A percentile compares a stretch with the other conserved stretches of the same genome.
Evolutionary conservation across 2,329 filamentous ascomycete species (phyloP).

Genomic region (Aspergillus fumigatus): DNA sequence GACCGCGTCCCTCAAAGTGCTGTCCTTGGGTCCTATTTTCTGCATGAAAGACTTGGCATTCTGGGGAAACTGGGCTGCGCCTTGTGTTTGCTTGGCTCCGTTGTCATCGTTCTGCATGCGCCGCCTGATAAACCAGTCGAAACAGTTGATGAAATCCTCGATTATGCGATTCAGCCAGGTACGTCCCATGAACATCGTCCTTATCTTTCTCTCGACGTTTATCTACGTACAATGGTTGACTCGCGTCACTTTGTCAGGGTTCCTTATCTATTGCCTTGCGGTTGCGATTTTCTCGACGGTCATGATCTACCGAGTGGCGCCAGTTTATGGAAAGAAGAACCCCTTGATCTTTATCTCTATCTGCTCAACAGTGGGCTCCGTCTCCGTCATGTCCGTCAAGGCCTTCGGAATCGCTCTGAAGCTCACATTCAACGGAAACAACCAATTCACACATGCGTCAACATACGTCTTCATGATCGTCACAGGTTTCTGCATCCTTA

Average conservation of each 20-base stretch:
- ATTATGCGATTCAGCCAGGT: constrained; percentile 90
- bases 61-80: constrained; percentile 93
- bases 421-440: constrained; percentile 85
- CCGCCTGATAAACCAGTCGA: constrained; percentile 88
- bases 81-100: constrained; percentile 90
- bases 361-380: constrained; percentile 92
- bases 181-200: constrained; percentile 26
- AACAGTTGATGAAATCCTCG: constrained; percentile 85
- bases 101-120: constrained; percentile 96
- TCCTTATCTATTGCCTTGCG: constrained; percentile 76
- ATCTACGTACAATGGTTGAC: constrained; percentile 1
- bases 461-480: constrained; percentile 98
- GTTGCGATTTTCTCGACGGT: constrained; percentile 80
- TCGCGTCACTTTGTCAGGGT: constrained; percentile 55
- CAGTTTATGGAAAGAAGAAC: constrained; percentile 87
- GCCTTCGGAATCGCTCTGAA: constrained; percentile 97
- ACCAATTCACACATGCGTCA: constrained; percentile 90
- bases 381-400: constrained; percentile 99
- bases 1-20: constrained; percentile 50
- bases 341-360: constrained; percentile 96
- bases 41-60: constrained; percentile 83
- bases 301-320: constrained; percentile 96
- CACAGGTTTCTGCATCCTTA: constrained; percentile 87
- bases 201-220: not conserved
- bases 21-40: constrained; percentile 89